Evolutionary conservation across 768 basidiomycete species (phyloP), one percentile per base, ranked within the genome.

Genomic region (Lactarius psammicola): DNA sequence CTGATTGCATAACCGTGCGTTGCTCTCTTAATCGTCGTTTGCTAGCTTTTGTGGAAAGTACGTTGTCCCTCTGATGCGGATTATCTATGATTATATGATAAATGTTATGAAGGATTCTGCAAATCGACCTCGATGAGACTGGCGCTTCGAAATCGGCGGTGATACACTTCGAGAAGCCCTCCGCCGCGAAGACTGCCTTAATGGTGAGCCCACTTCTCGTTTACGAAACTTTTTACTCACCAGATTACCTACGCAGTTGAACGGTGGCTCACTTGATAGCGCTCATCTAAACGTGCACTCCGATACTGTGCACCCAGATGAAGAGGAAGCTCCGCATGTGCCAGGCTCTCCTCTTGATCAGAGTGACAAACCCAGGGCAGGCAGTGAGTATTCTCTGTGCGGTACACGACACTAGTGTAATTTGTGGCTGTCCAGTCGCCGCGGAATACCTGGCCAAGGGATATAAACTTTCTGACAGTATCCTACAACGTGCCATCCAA

Each of bases 381-480:
- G 87, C 54, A 92, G 90, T 91, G 71, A 71, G 87, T 77, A 7
- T 1, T 20, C n/a, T 49, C 23, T 42, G 17, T 15, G 26, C 40
- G 34, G 42, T 38, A 26, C 20, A 18, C 18, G 51, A 13, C 28
- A 15, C 34, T 34, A 20, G 64, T 63, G 62, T 36, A 46, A 30
- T 40, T 44, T 18, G 4, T 49, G 3, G 9, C 8, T 33, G 67
- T 64, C 67, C 73, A 86, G 93, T 97, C 72, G 90, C 91, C 31
- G 95, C 96, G 33, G 96, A 98, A 75, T 94, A 95, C 76, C 84
- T 99, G 54, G 94, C 96, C 1, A 87, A 85, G 72, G 97, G 96
- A 1, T 98, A 98, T 78, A 72, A 73, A 59, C 82, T 98, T 31
- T 86, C 87, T 20, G 95, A 98, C 73, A 73, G 80, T 56, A 83